A percentile compares a stretch with the other conserved stretches of the same genome.
Evolutionary conservation across 176 grass and related monocot genomes (phyloP).

Genomic region (Eremochloa ophiuroides): DNA sequence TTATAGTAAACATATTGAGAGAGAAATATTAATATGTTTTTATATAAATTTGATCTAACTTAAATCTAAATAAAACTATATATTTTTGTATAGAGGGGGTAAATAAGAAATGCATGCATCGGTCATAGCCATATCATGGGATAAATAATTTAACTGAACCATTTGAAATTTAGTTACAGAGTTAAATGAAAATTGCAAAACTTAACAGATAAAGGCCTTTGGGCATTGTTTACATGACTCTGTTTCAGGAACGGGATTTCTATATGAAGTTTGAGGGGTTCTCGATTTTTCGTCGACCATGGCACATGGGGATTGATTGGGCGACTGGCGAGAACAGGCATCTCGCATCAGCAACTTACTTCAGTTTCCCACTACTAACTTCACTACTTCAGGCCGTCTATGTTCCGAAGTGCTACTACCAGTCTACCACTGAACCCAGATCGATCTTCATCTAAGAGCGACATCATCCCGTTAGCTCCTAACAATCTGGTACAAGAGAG

Average conservation of each 20-base stretch:
- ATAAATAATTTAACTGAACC: not conserved
- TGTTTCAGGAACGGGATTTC: not conserved
- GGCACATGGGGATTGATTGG: not conserved
- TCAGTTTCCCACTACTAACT: conserved; percentile 5
- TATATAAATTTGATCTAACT: not conserved
- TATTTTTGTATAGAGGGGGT: not conserved
- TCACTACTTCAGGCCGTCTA: not conserved
- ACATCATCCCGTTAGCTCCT: conserved; percentile 4
- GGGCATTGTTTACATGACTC: not conserved
- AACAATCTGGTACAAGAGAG: conserved; percentile 10
- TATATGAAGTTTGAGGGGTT: not conserved
- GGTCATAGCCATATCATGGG: not conserved
- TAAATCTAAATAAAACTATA: not conserved
- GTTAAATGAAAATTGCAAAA: not conserved
- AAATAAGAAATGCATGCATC: not conserved
- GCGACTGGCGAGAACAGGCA: not conserved
- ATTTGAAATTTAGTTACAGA: conserved; percentile 11
- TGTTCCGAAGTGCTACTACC: conserved; percentile 2
- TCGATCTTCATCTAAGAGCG: not conserved
- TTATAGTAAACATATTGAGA: too few relatives aligned
- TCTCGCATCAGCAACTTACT: not conserved
- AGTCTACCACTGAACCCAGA: conserved; percentile 16
- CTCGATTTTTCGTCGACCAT: not conserved
- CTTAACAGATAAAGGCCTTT: not conserved
- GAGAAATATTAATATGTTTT: not conserved